These are phyloP conservation scores for Bipolaris oryzae DNA, from an alignment of 2,329 filamentous ascomycete species.

Conservation along the genomic window DNA sequence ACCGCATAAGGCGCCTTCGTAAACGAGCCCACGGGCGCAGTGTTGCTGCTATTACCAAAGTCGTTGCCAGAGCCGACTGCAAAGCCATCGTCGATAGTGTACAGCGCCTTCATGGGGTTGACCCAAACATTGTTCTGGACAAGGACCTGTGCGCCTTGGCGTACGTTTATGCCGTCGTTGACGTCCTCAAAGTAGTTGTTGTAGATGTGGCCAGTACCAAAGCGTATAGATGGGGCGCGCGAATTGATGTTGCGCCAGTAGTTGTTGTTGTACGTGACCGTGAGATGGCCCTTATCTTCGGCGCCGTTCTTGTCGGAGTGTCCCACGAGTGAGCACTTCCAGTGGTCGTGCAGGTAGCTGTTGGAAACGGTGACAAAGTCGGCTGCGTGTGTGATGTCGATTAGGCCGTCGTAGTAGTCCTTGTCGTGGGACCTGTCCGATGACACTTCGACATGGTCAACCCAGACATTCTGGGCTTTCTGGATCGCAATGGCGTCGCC, in stretches of 20 bases:
- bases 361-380: slow-evolving; percentile 67
- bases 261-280: slow-evolving; percentile 71
- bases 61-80: slow-evolving; percentile 49
- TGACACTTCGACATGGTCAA: slow-evolving; percentile 71
- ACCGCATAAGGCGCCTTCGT: slow-evolving; percentile 43
- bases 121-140: slow-evolving; percentile 52
- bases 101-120: slow-evolving; percentile 43
- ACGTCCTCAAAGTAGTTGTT: slow-evolving; percentile 56
- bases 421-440: slow-evolving; percentile 66
- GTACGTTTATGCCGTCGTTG: slow-evolving; percentile 51
- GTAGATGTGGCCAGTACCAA: slow-evolving; percentile 68
- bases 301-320: slow-evolving; percentile 64
- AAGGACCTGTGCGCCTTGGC: slow-evolving; percentile 51
- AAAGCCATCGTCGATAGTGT: slow-evolving; percentile 43
- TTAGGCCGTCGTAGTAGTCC: slow-evolving; percentile 72
- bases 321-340: slow-evolving; percentile 63
- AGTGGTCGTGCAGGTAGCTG: slow-evolving; percentile 63
- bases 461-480: slow-evolving; percentile 61
- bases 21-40: slow-evolving; percentile 42
- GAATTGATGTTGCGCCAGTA: slow-evolving; percentile 69
- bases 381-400: slow-evolving; percentile 67
- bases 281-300: slow-evolving; percentile 67
- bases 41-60: slow-evolving; percentile 44
- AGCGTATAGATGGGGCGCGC: slow-evolving; percentile 67
- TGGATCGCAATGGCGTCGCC: slow-evolving; percentile 62